Evolutionary conservation across 164 flowering plant species (phyloP), one percentile per base, ranked within the genome.

Genomic region (Berberis vulgaris): DNA sequence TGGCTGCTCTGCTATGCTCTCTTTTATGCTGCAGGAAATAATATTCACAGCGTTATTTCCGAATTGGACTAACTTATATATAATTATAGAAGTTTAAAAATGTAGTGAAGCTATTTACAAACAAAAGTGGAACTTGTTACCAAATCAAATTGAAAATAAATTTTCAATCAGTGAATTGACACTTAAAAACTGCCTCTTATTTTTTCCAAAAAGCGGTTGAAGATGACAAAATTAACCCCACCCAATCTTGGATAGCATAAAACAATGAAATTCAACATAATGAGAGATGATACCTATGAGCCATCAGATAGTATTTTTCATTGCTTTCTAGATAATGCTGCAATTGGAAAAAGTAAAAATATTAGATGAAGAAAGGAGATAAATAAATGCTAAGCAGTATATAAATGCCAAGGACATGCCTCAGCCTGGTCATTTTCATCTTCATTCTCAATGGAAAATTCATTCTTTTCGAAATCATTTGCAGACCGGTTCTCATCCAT

Each of bases 301-400:
- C 99, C 88, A 91, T 86, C 81, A 81, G 52, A 76, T 94, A 94
- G 81, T 94, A 94, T 78, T 94, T 94, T 68, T 94, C 97, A 70
- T 91, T 94, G 88, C 96, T 89, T 77, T 91, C 97, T 80, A 87
- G 53, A 65, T 94, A 94, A 77, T 94, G 99, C 99, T 94, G 99
- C 80, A 82, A 73, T 66, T 43, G 41, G 26, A 42, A 61, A 53
- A 43, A 49, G 43, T 38, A 59, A 38, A 59, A 13, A 41, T 57
- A 54, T 49, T 4, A 61, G 59, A 63, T 2, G 2, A 56, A 42
- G 41, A 2, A 7, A 40, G 3, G 44, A 41, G 4, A 57, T 26
- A 39, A 57, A 40, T 6, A 41, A 57, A 57, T 3, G 40, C 5
- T 57, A 41, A 41, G 59, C 12, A 11, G 4, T 5, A n/a, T 60